Conservation (phyloP, 164 flowering plant species). For the Magnolia officinalis region DNA sequence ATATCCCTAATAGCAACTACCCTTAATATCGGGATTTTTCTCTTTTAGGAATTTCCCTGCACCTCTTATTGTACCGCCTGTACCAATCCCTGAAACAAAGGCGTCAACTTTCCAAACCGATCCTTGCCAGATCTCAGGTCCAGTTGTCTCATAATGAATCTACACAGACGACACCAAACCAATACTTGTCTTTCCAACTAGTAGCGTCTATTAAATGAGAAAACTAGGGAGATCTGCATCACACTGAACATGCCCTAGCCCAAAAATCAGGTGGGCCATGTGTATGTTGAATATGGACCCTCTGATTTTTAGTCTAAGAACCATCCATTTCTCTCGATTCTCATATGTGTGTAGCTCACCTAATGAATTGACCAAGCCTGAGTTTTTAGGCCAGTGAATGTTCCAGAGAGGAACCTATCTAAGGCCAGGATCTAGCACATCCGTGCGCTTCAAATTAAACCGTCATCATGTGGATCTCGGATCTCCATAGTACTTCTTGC, state of each 20-base stretch:
- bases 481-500: background rate
- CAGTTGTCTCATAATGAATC: conserved; percentile 62
- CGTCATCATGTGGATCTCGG: background rate
- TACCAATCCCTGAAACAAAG: conserved; percentile 50
- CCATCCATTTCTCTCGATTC: too few species aligned
- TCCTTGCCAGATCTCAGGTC: conserved; percentile 62
- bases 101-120: conserved; percentile 49
- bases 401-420: too few species aligned
- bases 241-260: background rate
- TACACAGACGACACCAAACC: conserved; percentile 12
- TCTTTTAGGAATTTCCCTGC: conserved; percentile 49
- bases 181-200: background rate
- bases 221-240: background rate
- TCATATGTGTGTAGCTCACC: too few species aligned
- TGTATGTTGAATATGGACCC: background rate
- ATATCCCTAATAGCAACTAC: too few species aligned
- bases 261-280: background rate
- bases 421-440: too few species aligned
- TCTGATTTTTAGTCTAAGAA: background rate
- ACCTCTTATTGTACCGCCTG: conserved; percentile 59
- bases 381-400: too few species aligned
- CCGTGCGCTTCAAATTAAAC: too few species aligned
- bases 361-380: too few species aligned
- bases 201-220: background rate
- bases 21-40: conserved; percentile 49